Evolutionary conservation across 345 rosid species (phyloP).

Genomic region (Rhodomyrtus tomentosa): DNA sequence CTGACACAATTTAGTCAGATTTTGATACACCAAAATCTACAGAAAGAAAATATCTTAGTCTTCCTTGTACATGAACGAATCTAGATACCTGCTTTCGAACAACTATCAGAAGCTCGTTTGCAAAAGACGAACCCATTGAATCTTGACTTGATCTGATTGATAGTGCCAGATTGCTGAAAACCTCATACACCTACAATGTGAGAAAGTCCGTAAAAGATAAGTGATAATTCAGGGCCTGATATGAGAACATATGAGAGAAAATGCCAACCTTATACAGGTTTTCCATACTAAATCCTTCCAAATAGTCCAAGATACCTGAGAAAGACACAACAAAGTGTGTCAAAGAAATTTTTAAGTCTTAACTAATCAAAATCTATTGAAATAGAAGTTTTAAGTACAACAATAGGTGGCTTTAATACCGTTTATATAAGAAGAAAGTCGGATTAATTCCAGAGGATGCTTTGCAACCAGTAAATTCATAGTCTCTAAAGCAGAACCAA

Average conservation of each 20-base stretch:
- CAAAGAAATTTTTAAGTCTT: not conserved
- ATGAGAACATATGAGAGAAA: constrained; percentile 1
- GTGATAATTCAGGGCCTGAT: not conserved
- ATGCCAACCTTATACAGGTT: constrained; percentile 56
- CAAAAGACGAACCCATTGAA: constrained; percentile 42
- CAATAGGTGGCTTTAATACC: constrained; percentile 24
- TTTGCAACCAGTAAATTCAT: constrained; percentile 49
- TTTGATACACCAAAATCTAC: not conserved
- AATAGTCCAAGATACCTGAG: constrained; percentile 76
- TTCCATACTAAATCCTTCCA: constrained; percentile 66
- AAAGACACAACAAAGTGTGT: not conserved
- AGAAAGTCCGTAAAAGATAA: constrained; percentile 3
- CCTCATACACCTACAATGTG: constrained; percentile 56
- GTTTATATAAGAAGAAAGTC: constrained; percentile 68
- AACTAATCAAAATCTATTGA: not conserved
- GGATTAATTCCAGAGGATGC: constrained; percentile 45
- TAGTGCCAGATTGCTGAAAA: constrained; percentile 54
- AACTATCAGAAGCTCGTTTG: constrained; percentile 73
- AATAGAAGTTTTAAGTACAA: not conserved
- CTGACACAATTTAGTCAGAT: not conserved
- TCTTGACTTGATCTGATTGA: constrained; percentile 29
- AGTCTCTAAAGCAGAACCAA: constrained; percentile 61
- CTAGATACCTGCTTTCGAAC: constrained; percentile 66
- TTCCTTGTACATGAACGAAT: not conserved
- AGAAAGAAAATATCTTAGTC: not conserved